Evolutionary conservation across 352 stramenopile species (phyloP), one percentile per base, ranked within the genome.

Genomic region (Aphanomyces cochlioides): DNA sequence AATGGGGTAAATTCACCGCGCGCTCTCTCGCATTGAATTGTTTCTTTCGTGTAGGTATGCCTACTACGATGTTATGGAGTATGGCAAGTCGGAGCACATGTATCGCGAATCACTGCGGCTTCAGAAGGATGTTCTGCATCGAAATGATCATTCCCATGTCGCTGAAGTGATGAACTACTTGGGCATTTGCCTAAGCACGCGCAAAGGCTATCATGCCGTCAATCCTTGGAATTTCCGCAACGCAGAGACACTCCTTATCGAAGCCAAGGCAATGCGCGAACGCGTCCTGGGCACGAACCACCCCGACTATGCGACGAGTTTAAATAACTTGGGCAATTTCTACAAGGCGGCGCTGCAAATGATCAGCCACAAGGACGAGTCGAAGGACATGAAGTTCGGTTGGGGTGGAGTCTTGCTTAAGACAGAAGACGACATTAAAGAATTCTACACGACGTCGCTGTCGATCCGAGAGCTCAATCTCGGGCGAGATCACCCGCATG

Each of bases 291-390:
- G 84, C 41, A 83, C 88, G 36, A 82, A 80, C 19, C 86, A 93
- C 40, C 82, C 84, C 0, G 86, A 93, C 67, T 93, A 90, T 67
- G 86, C 86, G 10, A 90, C 86, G 8, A 92, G 84, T 67, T 63
- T 93, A 43, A 93, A 93, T 72, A 93, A 92, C 54, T 73, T 93
- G 17, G 86, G 83, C 41, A 93, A 93, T 57, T 93, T 93, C 59
- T 93, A 93, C 77, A 90, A 90, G 63, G 47, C 56, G 47, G 66
- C 66, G 41, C 58, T 67, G 21, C 47, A 59, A 40, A 72, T 72
- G 53, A 7, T 6, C 7, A 61, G 34, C 19, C 21, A 39, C 17
- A 57, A 66, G 34, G 66, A 72, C 50, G 41, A 67, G 12, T n/a
- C 6, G 1, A 37, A 17, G n/a, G 17, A 17, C n/a, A 47, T 13